A percentile compares a stretch with the other conserved stretches of the same genome.
These are phyloP conservation scores for Cladosporium sp. DNA, from an alignment of 2,329 filamentous ascomycete genomes.

Conservation along the genomic window DNA sequence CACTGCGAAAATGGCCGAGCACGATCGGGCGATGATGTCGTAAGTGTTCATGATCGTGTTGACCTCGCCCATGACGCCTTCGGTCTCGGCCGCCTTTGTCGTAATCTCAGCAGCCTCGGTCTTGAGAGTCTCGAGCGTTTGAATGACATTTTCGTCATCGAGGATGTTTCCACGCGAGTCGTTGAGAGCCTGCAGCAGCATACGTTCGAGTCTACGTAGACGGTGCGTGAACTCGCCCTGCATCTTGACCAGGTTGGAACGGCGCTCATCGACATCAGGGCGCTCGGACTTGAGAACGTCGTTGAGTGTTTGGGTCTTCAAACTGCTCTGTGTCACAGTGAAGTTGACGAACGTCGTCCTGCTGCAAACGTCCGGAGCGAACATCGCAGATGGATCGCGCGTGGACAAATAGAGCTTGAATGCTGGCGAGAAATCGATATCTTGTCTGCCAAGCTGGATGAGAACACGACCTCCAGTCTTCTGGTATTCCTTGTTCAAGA, in stretches of 20 bases:
- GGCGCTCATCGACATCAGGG: conserved; percentile 91
- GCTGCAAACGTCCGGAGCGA: conserved; percentile 95
- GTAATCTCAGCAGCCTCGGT: conserved; percentile 96
- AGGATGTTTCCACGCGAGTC: conserved; percentile 97
- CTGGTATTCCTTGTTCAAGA: conserved; percentile 99
- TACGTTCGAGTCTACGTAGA: conserved; percentile 89
- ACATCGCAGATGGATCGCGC: conserved; percentile 89
- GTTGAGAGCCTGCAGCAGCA: conserved; percentile 88
- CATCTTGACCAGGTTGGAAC: conserved; percentile 96
- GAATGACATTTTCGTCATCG: conserved; percentile 96
- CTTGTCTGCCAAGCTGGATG: conserved; percentile 96
- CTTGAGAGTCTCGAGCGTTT: conserved; percentile 96
- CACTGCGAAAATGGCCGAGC: conserved; percentile 95
- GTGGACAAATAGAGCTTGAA: conserved; percentile 96
- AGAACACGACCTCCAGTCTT: conserved; percentile 96
- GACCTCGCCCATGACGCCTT: conserved; percentile 97
- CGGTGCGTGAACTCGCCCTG: conserved; percentile 99
- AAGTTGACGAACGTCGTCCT: conserved; percentile 99
- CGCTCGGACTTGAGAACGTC: conserved; percentile 96
- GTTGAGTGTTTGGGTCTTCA: conserved; percentile 96
- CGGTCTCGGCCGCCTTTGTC: conserved; percentile 90
- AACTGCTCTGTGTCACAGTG: conserved; percentile 95
- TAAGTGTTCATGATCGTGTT: conserved; percentile 95
- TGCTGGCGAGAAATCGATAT: conserved; percentile 96
- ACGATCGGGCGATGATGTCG: conserved; percentile 85